Conservation (phyloP, 2,329 filamentous ascomycete genomes). For the Ophiostoma ulmi region DNA sequence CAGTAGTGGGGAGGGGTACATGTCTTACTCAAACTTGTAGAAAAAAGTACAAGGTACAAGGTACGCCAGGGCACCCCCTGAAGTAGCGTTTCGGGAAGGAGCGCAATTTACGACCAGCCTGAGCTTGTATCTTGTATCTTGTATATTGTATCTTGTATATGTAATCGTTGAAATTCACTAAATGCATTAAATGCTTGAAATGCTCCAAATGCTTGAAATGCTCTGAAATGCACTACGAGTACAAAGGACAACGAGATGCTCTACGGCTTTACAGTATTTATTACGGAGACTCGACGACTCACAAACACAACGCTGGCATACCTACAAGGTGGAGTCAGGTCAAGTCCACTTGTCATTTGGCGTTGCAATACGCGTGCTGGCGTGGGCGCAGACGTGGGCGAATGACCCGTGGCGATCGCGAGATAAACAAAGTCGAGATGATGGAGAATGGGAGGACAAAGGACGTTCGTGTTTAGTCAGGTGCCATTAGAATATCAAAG, state of each 20-base stretch:
- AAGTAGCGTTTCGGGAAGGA: slow-evolving; percentile 11
- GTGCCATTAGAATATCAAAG: too few species aligned
- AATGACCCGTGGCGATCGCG: background rate
- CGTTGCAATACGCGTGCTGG: background rate
- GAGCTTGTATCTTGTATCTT: background rate
- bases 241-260: background rate
- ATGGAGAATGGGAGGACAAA: background rate
- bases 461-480: too few species aligned
- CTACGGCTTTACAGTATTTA: too few species aligned
- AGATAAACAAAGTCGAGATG: background rate
- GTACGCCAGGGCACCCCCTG: background rate
- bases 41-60: background rate
- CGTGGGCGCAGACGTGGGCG: background rate
- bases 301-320: background rate
- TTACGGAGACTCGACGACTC: background rate
- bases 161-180: background rate
- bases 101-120: background rate
- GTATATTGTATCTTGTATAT: background rate
- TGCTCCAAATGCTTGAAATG: too few species aligned
- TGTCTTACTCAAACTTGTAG: background rate
- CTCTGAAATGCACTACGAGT: background rate
- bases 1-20: background rate
- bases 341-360: slow-evolving; percentile 8
- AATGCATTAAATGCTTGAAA: background rate
- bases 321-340: background rate